Evolutionary conservation across 768 basidiomycete genomes (phyloP).

Genomic region (Sarcodon aspratus): DNA sequence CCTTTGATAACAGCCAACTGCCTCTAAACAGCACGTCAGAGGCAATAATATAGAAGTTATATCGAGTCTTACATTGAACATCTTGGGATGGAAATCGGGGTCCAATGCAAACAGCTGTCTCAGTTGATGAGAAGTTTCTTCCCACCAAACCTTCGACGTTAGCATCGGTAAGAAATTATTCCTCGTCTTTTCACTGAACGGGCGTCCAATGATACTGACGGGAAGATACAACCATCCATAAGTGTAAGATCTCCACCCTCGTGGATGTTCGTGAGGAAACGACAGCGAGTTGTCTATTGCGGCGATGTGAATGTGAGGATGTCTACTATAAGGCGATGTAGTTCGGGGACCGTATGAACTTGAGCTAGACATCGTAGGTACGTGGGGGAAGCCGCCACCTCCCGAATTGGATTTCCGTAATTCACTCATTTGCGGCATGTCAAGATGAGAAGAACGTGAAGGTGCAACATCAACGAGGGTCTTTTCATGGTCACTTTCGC

Average conservation of each 20-base stretch:
- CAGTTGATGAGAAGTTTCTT: slow-evolving; percentile 71
- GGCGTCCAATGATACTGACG: slow-evolving; percentile 73
- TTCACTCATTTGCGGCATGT: slow-evolving; percentile 69
- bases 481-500: slow-evolving; percentile 73
- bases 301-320: slow-evolving; percentile 82
- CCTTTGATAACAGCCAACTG: slow-evolving; percentile 93
- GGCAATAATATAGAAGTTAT: neutral
- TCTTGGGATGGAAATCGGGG: slow-evolving; percentile 81
- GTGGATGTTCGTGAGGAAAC: slow-evolving; percentile 86
- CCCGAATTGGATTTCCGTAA: slow-evolving; percentile 30
- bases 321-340: slow-evolving; percentile 34
- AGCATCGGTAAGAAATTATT: slow-evolving; percentile 74
- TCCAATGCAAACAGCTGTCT: slow-evolving; percentile 71
- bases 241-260: slow-evolving; percentile 66
- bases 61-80: slow-evolving; percentile 54
- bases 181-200: slow-evolving; percentile 76
- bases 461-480: slow-evolving; percentile 71
- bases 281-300: slow-evolving; percentile 91
- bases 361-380: slow-evolving; percentile 5
- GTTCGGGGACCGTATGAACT: slow-evolving; percentile 9
- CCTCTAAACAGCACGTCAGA: slow-evolving; percentile 28
- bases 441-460: slow-evolving; percentile 48
- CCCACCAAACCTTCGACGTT: slow-evolving; percentile 85
- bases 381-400: slow-evolving; percentile 12
- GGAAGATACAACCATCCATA: slow-evolving; percentile 87